These are phyloP conservation scores for Takashimella koratensis DNA, from an alignment of 1,284 basidiomycete genomes.

Conservation along the genomic window DNA sequence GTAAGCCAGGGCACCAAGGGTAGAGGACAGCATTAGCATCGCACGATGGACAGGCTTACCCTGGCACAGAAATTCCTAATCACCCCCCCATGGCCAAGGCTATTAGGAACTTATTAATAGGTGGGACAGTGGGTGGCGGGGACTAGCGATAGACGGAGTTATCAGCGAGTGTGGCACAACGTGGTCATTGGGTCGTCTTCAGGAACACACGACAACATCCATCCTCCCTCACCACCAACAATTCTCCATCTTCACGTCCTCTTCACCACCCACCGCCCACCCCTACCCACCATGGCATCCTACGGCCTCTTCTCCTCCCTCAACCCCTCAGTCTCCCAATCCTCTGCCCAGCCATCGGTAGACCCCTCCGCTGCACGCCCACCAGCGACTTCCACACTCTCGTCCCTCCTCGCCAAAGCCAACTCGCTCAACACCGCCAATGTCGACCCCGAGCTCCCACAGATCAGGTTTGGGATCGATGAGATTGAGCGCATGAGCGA, in stretches of 20 bases:
- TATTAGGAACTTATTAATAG: too few species aligned
- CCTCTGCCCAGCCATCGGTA: neutral
- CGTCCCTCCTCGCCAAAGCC: constrained; percentile 38
- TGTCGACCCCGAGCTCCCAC: constrained; percentile 40
- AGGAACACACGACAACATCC: neutral
- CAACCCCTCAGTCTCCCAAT: neutral
- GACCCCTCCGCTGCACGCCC: constrained; percentile 5
- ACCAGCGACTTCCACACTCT: constrained; percentile 26
- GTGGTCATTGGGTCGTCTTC: too few species aligned
- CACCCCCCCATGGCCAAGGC: too few species aligned
- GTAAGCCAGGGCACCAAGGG: too few species aligned
- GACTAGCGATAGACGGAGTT: too few species aligned
- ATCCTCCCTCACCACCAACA: neutral
- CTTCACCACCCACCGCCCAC: neutral
- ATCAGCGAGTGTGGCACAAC: too few species aligned
- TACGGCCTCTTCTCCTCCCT: neutral
- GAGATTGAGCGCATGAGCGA: constrained; percentile 47
- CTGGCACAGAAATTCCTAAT: too few species aligned
- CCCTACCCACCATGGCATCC: neutral
- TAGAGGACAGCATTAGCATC: too few species aligned
- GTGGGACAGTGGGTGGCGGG: too few species aligned
- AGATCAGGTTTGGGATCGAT: constrained; percentile 43
- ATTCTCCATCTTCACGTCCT: neutral
- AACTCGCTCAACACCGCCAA: constrained; percentile 37
- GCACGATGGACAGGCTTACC: too few species aligned